These are phyloP conservation scores for Prunus armeniaca DNA, from an alignment of 306 rosid genomes.

Conservation along the genomic window DNA sequence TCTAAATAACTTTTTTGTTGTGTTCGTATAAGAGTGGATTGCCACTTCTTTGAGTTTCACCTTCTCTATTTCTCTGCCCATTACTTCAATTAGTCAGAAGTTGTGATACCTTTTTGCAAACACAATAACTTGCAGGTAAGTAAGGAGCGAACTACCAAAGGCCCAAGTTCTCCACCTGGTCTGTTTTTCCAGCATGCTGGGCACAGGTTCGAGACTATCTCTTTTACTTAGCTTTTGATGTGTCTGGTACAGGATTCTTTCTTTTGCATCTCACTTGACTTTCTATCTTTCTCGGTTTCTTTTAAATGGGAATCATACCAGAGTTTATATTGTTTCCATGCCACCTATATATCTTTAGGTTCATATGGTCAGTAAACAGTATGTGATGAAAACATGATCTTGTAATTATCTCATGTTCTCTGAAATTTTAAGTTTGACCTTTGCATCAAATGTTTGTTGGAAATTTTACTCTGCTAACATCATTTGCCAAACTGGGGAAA, in stretches of 20 bases:
- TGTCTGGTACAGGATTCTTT: not conserved
- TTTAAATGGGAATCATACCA: not conserved
- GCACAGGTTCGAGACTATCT: constrained; percentile 63
- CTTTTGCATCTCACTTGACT: not conserved
- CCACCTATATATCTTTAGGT: not conserved
- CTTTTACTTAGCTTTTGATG: constrained; percentile 1
- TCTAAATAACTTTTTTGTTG: not conserved
- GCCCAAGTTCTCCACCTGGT: constrained; percentile 66
- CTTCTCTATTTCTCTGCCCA: not conserved
- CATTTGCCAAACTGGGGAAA: not conserved
- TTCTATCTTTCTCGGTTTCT: not conserved
- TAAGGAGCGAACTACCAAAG: constrained; percentile 71
- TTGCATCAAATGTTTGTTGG: not conserved
- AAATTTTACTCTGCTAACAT: not conserved
- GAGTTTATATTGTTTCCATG: not conserved
- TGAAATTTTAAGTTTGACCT: not conserved
- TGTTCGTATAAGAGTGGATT: not conserved
- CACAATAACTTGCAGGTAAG: constrained; percentile 50
- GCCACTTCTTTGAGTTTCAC: not conserved
- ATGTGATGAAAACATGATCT: not conserved
- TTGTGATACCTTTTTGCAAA: not conserved
- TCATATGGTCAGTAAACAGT: not conserved
- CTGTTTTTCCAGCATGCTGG: constrained; percentile 99
- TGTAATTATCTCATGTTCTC: not conserved
- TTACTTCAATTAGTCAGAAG: not conserved